Base-by-base conservation (phyloP, 768 basidiomycete species). In the Artomyces pyxidatus region DNA sequence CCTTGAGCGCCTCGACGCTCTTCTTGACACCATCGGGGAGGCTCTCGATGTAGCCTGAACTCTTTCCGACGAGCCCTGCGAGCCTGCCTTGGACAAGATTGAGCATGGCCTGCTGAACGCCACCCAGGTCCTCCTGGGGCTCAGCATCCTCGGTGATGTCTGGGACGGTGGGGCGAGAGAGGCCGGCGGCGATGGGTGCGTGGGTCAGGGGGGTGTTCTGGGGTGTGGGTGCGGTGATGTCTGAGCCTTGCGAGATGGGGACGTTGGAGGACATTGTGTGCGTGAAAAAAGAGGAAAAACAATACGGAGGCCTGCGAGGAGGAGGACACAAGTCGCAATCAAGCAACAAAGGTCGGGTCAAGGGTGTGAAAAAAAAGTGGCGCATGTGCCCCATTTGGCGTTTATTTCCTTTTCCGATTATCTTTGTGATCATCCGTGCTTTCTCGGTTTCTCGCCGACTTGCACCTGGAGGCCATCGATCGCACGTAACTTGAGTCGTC, bases 21-120 rank as follows among this genome's bases (percentile, higher is more conserved):
- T 81, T 73, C 70, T 88, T 88, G 61, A 94, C 81, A 38, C 85
- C 80, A 40, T 75, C 68, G 10, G 93, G 87, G 44, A 98, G 78
- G 59, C 73, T 75, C 71, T 97, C 92, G 71, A 99, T 80, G 71
- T 99, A 99, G 12, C 93, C 93, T 12, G 90, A 94, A 62, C 89
- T 90, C 66, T 83, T 84, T 42, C 95, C 95, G 55, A 97, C 71
- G 30, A 99, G 82, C 58, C 74, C 75, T 29, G 82, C 80, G 53
- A 99, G 85, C 67, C 82, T 85, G 57, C 84, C 84, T 55, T 97
- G 91, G 12, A 98, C 91, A 66, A 98, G 76, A 45, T 81, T 83
- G 38, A 91, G 71, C 72, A 91, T 83, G 17, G 84, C 83, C 66
- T 78, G 71, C 8, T 79, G 67, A 46, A 71, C 61, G 19, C 68